These are phyloP conservation scores for Castanea mollissima DNA, from an alignment of 306 rosid species.

Conservation along the genomic window DNA sequence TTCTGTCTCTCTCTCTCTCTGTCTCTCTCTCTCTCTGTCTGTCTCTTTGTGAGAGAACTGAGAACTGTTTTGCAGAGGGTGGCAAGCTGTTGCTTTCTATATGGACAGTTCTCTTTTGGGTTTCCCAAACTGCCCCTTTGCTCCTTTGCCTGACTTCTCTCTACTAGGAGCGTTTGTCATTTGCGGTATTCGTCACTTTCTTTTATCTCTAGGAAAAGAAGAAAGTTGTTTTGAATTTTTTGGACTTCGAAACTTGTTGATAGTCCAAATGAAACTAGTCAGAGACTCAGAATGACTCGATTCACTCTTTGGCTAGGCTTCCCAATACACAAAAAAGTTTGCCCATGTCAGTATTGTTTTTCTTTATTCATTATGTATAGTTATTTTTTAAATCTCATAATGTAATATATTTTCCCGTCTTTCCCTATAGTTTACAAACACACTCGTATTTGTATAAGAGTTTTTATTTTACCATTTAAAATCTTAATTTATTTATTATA, in stretches of 20 bases:
- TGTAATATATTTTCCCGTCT: too few species aligned
- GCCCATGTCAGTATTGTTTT: neutral
- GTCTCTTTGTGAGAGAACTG: neutral
- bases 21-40: neutral
- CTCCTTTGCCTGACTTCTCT: neutral
- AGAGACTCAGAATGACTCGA: neutral
- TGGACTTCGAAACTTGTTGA: neutral
- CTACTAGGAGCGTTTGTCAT: neutral
- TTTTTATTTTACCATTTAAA: too few species aligned
- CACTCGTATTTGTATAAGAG: too few species aligned
- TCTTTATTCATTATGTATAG: neutral
- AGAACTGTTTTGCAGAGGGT: constrained; percentile 40
- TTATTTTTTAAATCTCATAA: neutral
- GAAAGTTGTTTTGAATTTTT: neutral
- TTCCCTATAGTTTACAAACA: too few species aligned
- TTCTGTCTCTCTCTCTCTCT: neutral
- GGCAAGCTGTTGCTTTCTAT: constrained; percentile 18
- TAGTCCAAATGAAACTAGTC: constrained; percentile 1
- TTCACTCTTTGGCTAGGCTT: neutral
- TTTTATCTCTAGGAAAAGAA: neutral
- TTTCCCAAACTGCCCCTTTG: constrained; percentile 50
- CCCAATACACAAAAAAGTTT: neutral
- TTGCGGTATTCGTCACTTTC: too few species aligned
- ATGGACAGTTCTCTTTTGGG: neutral
- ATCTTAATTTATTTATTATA: too few species aligned